These are phyloP conservation scores for Rhizoclosmatium globosum DNA, from an alignment of 192 early-diverging fungal genomes.

Conservation along the genomic window DNA sequence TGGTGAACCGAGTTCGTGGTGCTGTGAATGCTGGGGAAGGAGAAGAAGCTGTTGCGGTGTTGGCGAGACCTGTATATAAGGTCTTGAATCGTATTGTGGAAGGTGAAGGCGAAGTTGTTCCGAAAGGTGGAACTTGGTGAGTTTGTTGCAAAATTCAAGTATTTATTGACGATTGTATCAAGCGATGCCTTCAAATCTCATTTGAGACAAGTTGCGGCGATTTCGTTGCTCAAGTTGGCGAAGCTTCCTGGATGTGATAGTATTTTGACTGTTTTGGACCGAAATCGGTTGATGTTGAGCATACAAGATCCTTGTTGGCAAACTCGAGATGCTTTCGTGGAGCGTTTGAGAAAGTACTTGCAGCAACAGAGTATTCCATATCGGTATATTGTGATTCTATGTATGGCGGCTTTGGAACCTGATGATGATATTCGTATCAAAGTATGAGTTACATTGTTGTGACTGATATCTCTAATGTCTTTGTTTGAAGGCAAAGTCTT, in stretches of 20 bases:
- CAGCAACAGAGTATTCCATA: slow-evolving; percentile 65
- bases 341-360: slow-evolving; percentile 77
- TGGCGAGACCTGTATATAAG: slow-evolving; percentile 62
- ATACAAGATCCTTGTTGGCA: slow-evolving; percentile 82
- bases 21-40: slow-evolving; percentile 36
- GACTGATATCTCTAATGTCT: not conserved
- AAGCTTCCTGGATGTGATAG: slow-evolving; percentile 51
- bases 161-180: not conserved
- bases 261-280: slow-evolving; percentile 62
- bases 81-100: slow-evolving; percentile 69
- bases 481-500: slow-evolving; percentile 26
- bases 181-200: slow-evolving; percentile 66
- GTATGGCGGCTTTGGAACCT: slow-evolving; percentile 89
- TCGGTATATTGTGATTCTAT: slow-evolving; percentile 74
- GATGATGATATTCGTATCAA: slow-evolving; percentile 72
- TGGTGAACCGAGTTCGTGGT: slow-evolving; percentile 72
- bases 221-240: slow-evolving; percentile 71
- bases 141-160: not conserved
- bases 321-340: slow-evolving; percentile 77
- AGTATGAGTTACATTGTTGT: slow-evolving; percentile 54
- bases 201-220: slow-evolving; percentile 72
- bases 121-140: not conserved
- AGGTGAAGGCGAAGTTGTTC: slow-evolving; percentile 73
- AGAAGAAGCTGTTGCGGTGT: slow-evolving; percentile 38
- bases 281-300: slow-evolving; percentile 66